Conservation (phyloP, 1,284 basidiomycete genomes). For the Pseudozyma sp. region DNA sequence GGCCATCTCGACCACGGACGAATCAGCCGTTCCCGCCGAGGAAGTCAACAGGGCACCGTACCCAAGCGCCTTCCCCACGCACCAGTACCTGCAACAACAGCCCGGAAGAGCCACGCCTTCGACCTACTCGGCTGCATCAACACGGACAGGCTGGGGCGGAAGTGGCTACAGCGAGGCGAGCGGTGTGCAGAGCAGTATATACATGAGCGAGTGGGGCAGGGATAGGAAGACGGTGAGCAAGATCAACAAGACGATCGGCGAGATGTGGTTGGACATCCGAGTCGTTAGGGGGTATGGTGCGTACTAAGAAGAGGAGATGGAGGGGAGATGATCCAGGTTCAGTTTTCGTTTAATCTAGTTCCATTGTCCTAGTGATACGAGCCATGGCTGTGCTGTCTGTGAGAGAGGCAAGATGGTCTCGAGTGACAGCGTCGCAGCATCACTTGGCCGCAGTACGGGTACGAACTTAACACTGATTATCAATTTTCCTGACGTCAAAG, state of each 20-base stretch:
- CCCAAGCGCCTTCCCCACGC: conserved; percentile 15
- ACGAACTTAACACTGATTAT: too few relatives aligned
- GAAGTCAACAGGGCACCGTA: conserved; percentile 10
- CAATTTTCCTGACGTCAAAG: too few relatives aligned
- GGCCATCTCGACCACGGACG: conserved; percentile 38
- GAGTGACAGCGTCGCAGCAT: too few relatives aligned
- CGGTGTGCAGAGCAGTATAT: conserved; percentile 44
- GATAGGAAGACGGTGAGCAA: conserved; percentile 52
- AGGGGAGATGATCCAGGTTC: too few relatives aligned
- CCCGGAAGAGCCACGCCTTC: conserved; percentile 15
- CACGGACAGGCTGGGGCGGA: conserved; percentile 29
- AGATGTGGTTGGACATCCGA: conserved; percentile 53
- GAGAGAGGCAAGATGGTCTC: too few relatives aligned
- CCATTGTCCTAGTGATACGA: too few relatives aligned
- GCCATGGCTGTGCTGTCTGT: too few relatives aligned
- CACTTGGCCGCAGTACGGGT: too few relatives aligned
- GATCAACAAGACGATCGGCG: conserved; percentile 59
- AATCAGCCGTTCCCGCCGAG: conserved; percentile 31
- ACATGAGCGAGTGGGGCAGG: conserved; percentile 48
- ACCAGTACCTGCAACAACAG: conserved; percentile 5
- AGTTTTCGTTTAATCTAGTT: not conserved
- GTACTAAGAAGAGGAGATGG: conserved; percentile 5
- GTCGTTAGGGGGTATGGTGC: conserved; percentile 36
- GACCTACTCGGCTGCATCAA: conserved; percentile 27
- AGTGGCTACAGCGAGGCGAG: conserved; percentile 40